A percentile compares a stretch with the other conserved stretches of the same genome.
These are phyloP conservation scores for Heterobasidion irregulare DNA, from an alignment of 1,284 basidiomycete genomes.

Conservation along the genomic window DNA sequence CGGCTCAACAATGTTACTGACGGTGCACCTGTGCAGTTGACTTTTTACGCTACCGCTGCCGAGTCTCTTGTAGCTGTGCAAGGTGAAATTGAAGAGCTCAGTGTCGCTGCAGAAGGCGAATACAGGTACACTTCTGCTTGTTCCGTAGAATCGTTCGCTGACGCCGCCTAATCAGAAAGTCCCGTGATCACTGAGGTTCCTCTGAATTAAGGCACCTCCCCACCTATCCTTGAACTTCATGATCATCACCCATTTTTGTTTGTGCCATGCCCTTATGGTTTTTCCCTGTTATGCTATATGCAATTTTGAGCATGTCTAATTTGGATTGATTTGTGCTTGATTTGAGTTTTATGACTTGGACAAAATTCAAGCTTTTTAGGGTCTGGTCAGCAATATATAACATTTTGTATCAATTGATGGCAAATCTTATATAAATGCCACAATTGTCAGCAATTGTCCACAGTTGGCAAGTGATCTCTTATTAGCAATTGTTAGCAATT, in stretches of 20 bases:
- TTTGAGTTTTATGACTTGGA: too few relatives aligned
- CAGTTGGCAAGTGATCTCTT: too few relatives aligned
- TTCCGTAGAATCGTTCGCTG: background rate
- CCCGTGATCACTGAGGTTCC: slow-evolving; percentile 68
- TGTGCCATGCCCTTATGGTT: background rate
- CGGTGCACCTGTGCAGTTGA: slow-evolving; percentile 40
- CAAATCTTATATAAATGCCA: too few relatives aligned
- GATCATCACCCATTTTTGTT: background rate
- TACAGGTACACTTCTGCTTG: slow-evolving; percentile 53
- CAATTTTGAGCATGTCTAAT: background rate
- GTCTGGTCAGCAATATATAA: too few relatives aligned
- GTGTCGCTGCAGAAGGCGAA: slow-evolving; percentile 84
- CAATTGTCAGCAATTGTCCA: too few relatives aligned
- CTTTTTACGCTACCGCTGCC: slow-evolving; percentile 79
- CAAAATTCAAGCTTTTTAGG: too few relatives aligned
- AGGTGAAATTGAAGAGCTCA: slow-evolving; percentile 86
- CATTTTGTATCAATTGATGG: too few relatives aligned
- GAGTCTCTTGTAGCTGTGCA: slow-evolving; percentile 79
- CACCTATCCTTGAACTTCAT: background rate
- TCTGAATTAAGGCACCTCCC: slow-evolving; percentile 14
- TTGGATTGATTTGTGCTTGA: too few relatives aligned
- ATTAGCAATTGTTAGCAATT: too few relatives aligned
- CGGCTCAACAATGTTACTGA: background rate
- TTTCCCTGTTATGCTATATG: background rate
- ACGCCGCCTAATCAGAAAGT: slow-evolving; percentile 45